A percentile compares a stretch with the other conserved stretches of the same genome.
These are phyloP conservation scores for Pulveroboletus sp. DNA, from an alignment of 768 basidiomycete species.

Conservation along the genomic window DNA sequence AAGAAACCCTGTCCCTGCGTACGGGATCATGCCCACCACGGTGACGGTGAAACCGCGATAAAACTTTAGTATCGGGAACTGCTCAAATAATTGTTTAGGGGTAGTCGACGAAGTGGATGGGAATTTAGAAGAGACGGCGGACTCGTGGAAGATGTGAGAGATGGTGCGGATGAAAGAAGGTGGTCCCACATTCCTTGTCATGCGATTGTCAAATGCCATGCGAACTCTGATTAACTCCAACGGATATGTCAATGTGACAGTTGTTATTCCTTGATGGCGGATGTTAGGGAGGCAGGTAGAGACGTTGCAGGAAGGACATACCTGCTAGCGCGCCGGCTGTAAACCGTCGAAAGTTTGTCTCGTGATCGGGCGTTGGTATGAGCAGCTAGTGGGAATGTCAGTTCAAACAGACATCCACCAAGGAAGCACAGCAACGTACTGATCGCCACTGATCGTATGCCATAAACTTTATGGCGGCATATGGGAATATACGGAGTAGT, in stretches of 20 bases:
- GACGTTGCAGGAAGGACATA: constrained; percentile 30
- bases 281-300: background rate
- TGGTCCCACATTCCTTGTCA: constrained; percentile 27
- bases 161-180: constrained; percentile 55
- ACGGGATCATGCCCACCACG: constrained; percentile 87
- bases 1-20: constrained; percentile 92
- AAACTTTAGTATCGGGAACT: constrained; percentile 79
- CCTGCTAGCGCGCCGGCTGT: constrained; percentile 85
- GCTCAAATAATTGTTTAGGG: constrained; percentile 41
- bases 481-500: constrained; percentile 89
- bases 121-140: constrained; percentile 28
- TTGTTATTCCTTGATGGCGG: constrained; percentile 59
- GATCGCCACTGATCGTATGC: constrained; percentile 85
- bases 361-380: constrained; percentile 76
- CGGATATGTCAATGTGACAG: constrained; percentile 92
- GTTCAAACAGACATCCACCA: background rate
- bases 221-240: constrained; percentile 93
- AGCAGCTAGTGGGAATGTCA: constrained; percentile 48
- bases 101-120: constrained; percentile 13
- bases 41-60: constrained; percentile 98
- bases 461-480: constrained; percentile 97
- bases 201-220: constrained; percentile 63
- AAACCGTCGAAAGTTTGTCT: constrained; percentile 79
- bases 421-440: constrained; percentile 37
- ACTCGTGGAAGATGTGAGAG: constrained; percentile 67